These are phyloP conservation scores for Ambrosia artemisiifolia DNA, from an alignment of 129 eudicot genomes.

Conservation along the genomic window DNA sequence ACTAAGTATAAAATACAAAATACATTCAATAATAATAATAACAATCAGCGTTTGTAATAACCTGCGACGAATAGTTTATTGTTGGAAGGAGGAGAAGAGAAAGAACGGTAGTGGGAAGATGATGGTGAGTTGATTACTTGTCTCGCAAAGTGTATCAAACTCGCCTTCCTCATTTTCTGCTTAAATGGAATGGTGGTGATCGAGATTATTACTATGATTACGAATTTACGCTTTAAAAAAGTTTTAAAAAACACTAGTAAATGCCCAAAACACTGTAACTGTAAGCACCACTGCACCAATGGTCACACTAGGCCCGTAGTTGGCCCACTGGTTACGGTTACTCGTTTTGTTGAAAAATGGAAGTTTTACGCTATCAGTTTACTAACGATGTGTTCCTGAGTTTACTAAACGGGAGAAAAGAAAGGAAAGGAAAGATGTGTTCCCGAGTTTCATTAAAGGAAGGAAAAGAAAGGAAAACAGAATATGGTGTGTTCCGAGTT, in stretches of 20 bases:
- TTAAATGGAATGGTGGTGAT: not conserved
- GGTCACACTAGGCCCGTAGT: not conserved
- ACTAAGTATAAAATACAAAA: not conserved
- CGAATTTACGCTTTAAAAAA: not conserved
- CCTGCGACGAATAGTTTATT: constrained; percentile 64
- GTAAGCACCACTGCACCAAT: no score
- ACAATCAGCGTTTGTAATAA: not conserved
- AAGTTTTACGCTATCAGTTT: no score
- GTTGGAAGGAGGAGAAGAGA: constrained; percentile 33
- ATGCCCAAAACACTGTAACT: no score
- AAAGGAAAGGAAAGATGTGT: no score
- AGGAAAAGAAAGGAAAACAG: no score
- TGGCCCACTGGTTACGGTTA: not conserved
- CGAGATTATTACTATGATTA: not conserved
- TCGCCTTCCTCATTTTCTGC: constrained; percentile 26
- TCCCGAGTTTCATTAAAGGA: no score
- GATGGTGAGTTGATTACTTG: constrained; percentile 25
- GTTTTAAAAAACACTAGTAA: not conserved
- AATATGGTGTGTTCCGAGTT: no score
- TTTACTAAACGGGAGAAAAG: no score
- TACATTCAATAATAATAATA: not conserved
- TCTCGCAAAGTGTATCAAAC: constrained; percentile 27
- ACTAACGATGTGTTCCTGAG: no score
- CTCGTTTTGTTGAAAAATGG: no score
- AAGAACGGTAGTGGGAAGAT: constrained; percentile 16